A percentile compares a stretch with the other conserved stretches of the same genome.
These are phyloP conservation scores for Vaccinium vitisidaea DNA, from an alignment of 148 eudicot genomes.

Conservation along the genomic window DNA sequence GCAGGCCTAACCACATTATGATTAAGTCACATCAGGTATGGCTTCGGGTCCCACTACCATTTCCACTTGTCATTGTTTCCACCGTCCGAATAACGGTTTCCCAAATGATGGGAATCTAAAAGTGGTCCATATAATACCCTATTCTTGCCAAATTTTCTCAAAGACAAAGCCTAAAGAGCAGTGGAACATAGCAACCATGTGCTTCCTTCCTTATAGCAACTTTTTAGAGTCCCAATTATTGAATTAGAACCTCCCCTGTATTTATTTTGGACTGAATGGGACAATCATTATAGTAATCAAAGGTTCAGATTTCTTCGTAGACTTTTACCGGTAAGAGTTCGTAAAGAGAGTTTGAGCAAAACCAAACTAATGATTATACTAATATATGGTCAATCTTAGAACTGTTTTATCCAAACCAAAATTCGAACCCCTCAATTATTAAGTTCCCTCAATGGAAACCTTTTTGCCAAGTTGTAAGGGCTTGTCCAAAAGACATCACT, in stretches of 20 bases:
- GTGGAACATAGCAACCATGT: slow-evolving; percentile 2
- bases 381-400: too few species aligned
- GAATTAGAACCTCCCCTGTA: not conserved
- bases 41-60: not conserved
- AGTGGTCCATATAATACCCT: not conserved
- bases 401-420: too few species aligned
- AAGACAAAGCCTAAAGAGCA: not conserved
- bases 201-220: not conserved
- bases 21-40: not conserved
- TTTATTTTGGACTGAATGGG: too few species aligned
- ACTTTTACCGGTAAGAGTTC: too few species aligned
- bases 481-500: not conserved
- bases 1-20: slow-evolving; percentile 1
- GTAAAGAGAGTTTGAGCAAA: too few species aligned
- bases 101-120: not conserved
- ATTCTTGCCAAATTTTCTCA: not conserved
- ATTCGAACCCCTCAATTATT: too few species aligned
- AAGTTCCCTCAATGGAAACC: too few species aligned
- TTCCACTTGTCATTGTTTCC: not conserved
- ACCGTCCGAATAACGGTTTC: not conserved
- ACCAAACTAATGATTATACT: too few species aligned
- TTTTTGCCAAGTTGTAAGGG: not conserved
- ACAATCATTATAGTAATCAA: too few species aligned
- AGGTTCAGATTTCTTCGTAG: too few species aligned
- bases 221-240: not conserved